Base-by-base conservation (phyloP, 208 protist species). In the Phytomonas sp. region DNA sequence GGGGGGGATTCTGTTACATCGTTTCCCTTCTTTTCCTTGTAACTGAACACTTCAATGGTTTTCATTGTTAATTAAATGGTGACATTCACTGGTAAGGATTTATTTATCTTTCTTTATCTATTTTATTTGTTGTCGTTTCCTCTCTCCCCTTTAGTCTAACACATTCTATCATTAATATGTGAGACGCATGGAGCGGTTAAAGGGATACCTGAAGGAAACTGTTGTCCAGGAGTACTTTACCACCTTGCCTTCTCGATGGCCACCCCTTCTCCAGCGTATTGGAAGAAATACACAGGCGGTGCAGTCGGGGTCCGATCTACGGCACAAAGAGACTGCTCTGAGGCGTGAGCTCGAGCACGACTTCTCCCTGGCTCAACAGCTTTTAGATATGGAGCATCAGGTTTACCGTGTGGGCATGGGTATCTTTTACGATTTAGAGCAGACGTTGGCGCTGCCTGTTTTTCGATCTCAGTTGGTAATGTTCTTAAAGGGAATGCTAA, bases 211-310 rank as follows among this genome's bases (percentile, higher is more conserved):
- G 7, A 68, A 84, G 30, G 64, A 78, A 0, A 61, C 63, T 31
- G 70, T 90, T 29, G 37, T 29, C 0, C 56, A 36, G 23, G 69
- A 88, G 65, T 88, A 89, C 59, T 37, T 91, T 32, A 76, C 78
- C 36, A 60, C 88, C 6, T 77, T 91, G 12, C 80, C 82, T 7
- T 82, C 84, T 30, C 76, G 76, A 23, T 92, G 74, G 88, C 63
- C 81, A 0, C 77, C 79, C 1, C 45, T 92, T 59, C 74, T 92
- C 40, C 76, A 67, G 4, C 71, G 78, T 1, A 29, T 92, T 2
- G 76, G 68, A 3, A 75, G 73, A 60, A 42, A 69, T 11, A 92
- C 87, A 14, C 83, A 89, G 64, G 60, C 83, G 72, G 71, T 92
- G 2, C 82, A 86, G 42, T 70, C 69, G 16, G 69, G 67, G 42